A percentile compares a stretch with the other conserved stretches of the same genome.
Conservation (phyloP, 129 eudicot species). For the Escallonia herrerae region DNA sequence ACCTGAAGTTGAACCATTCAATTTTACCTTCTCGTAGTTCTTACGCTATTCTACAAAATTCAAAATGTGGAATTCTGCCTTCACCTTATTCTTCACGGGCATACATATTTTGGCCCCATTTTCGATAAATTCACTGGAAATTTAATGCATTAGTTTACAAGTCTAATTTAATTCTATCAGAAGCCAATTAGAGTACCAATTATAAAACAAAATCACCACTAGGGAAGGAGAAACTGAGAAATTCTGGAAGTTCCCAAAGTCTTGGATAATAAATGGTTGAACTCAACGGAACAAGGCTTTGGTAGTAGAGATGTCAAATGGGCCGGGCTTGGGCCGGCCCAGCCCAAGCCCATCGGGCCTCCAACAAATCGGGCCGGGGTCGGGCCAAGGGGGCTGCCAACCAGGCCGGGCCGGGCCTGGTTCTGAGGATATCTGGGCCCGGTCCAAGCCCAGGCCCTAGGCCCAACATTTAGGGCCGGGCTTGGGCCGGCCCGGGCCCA, state of each 20-base stretch:
- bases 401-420: too few relatives aligned
- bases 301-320: constrained; percentile 73
- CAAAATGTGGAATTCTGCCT: constrained; percentile 26
- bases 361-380: too few relatives aligned
- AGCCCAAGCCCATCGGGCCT: constrained; percentile 99
- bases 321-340: constrained; percentile 89
- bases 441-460: too few relatives aligned
- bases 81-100: constrained; percentile 73
- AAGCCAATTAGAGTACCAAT: not conserved
- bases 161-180: too few relatives aligned
- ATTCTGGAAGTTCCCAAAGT: too few relatives aligned
- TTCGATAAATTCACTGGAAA: constrained; percentile 74
- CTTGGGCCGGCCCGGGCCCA: too few relatives aligned
- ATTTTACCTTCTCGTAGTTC: constrained; percentile 64
- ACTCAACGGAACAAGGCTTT: not conserved
- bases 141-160: too few relatives aligned
- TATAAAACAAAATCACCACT: not conserved
- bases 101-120: constrained; percentile 84
- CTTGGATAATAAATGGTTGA: not conserved
- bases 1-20: not conserved
- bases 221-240: not conserved
- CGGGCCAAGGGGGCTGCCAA: too few relatives aligned
- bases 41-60: constrained; percentile 49
- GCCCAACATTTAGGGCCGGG: too few relatives aligned
- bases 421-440: too few relatives aligned